phyloP scores from a whole-genome alignment of 768 basidiomycete genomes.

The Cystobasidium tubakii region DNA sequence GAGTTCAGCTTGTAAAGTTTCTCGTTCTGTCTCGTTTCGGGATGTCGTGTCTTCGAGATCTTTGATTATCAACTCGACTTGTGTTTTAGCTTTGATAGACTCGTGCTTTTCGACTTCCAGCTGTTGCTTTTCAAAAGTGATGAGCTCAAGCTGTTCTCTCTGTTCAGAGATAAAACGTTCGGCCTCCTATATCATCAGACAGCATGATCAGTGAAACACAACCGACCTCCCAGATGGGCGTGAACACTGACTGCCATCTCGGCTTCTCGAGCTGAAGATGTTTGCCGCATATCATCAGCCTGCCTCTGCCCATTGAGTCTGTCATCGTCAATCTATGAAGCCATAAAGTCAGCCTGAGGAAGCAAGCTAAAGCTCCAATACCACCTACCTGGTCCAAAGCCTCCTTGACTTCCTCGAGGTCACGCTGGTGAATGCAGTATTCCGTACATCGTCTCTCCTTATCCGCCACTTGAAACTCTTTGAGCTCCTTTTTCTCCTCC shows the following conservation, averaged over 20 bases:
- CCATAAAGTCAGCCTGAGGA: background rate
- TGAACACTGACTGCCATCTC: constrained; percentile 64
- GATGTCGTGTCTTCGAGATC: constrained; percentile 65
- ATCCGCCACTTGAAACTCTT: constrained; percentile 77
- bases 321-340: constrained; percentile 56
- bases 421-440: constrained; percentile 85
- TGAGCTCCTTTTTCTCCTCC: constrained; percentile 95
- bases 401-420: constrained; percentile 79
- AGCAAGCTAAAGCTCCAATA: constrained; percentile 51
- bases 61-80: constrained; percentile 72
- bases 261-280: constrained; percentile 75
- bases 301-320: constrained; percentile 62
- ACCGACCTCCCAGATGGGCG: too few species aligned
- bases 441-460: constrained; percentile 89
- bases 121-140: constrained; percentile 65
- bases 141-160: constrained; percentile 62
- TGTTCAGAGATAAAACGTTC: constrained; percentile 18
- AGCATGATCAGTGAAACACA: background rate
- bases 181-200: background rate
- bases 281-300: constrained; percentile 59
- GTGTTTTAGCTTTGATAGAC: constrained; percentile 72
- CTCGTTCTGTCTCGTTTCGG: constrained; percentile 61
- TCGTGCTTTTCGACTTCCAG: constrained; percentile 78
- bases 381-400: constrained; percentile 70
- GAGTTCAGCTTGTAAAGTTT: constrained; percentile 64